These are phyloP conservation scores for Parachaetomium inaequale DNA, from an alignment of 495 filamentous ascomycete genomes.

Conservation along the genomic window DNA sequence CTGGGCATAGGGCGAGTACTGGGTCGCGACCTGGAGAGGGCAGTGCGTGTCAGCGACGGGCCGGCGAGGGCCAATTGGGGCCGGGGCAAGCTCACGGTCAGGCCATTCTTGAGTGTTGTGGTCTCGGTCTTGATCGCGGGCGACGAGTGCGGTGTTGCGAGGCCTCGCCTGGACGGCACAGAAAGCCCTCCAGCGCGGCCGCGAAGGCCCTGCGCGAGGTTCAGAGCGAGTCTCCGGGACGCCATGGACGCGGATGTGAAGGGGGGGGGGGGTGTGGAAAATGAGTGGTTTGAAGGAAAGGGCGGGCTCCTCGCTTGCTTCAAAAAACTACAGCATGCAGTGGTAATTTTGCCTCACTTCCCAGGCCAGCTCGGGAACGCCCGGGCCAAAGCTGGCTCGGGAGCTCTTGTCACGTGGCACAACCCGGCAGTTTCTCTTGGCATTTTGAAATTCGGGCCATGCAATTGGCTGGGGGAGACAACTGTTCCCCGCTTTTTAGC, in stretches of 20 bases:
- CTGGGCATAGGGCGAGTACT: slow-evolving; percentile 97
- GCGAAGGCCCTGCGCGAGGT: slow-evolving; percentile 81
- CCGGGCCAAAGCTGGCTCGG: slow-evolving; percentile 24
- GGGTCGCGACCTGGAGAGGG: slow-evolving; percentile 76
- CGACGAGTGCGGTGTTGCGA: slow-evolving; percentile 70
- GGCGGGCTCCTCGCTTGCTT: slow-evolving; percentile 19
- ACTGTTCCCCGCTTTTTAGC: too few relatives aligned
- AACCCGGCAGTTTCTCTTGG: neutral
- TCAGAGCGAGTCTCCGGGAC: slow-evolving; percentile 87
- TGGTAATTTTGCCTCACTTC: slow-evolving; percentile 38
- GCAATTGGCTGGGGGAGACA: neutral
- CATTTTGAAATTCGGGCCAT: neutral
- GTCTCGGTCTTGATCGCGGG: slow-evolving; percentile 74
- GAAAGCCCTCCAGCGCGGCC: slow-evolving; percentile 68
- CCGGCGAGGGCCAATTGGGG: slow-evolving; percentile 30
- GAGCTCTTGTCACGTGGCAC: slow-evolving; percentile 15
- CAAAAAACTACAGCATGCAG: slow-evolving; percentile 29
- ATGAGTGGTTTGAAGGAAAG: slow-evolving; percentile 48
- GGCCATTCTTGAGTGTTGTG: slow-evolving; percentile 93
- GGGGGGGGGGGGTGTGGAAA: slow-evolving; percentile 27
- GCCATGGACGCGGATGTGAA: slow-evolving; percentile 65
- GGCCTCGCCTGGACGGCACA: slow-evolving; percentile 71
- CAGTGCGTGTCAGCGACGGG: slow-evolving; percentile 39
- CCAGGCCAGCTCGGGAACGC: slow-evolving; percentile 34
- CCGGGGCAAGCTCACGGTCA: slow-evolving; percentile 67